A percentile compares a stretch with the other conserved stretches of the same genome.
Conservation (phyloP, 2,329 filamentous ascomycete species). For the Claviceps sp. region DNA sequence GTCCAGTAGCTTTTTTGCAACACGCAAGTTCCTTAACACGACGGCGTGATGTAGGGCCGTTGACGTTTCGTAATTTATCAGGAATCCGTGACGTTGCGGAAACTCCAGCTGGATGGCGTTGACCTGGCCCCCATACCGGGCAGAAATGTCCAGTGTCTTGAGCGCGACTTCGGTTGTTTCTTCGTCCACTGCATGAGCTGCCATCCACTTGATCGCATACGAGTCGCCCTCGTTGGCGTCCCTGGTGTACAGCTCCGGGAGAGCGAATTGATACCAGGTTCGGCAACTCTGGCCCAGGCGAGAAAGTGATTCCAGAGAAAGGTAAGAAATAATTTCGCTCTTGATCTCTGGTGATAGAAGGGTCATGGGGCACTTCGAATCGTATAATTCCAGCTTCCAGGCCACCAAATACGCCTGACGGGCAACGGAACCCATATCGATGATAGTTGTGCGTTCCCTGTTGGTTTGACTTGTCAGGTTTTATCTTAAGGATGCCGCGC, state of each 20-base stretch:
- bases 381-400: neutral
- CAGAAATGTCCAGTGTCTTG: neutral
- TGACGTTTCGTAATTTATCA: neutral
- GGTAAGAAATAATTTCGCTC: neutral
- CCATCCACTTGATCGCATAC: constrained; percentile 3
- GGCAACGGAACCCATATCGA: too few species aligned
- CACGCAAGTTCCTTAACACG: neutral
- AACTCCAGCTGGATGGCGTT: neutral
- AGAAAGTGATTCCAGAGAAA: neutral
- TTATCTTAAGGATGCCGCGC: too few species aligned
- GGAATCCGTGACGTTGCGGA: neutral
- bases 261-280: neutral
- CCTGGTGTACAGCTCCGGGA: neutral
- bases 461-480: too few species aligned
- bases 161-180: neutral
- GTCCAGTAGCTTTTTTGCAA: neutral
- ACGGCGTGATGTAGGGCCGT: constrained; percentile 3
- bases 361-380: neutral
- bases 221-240: constrained; percentile 1
- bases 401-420: neutral
- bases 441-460: too few species aligned
- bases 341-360: neutral
- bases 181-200: neutral
- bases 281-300: neutral
- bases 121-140: neutral